Evolutionary conservation across 2,329 filamentous ascomycete species (phyloP).

Genomic region (Raffaelea ambrosiae): DNA sequence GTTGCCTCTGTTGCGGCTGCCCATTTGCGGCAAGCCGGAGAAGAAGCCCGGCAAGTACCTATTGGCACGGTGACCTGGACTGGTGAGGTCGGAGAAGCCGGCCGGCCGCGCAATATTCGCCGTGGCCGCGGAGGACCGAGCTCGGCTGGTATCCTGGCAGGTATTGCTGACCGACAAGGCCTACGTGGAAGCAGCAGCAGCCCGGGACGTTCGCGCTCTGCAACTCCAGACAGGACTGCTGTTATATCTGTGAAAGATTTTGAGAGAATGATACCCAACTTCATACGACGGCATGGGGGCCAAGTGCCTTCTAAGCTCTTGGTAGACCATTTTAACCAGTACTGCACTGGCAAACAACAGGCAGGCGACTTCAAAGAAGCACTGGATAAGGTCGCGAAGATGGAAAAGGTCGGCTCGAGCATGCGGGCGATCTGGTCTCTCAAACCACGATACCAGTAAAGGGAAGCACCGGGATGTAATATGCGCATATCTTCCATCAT

Average conservation of each 20-base stretch:
- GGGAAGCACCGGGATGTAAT: too few relatives aligned
- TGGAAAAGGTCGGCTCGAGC: constrained; percentile 51
- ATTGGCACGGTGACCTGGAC: constrained; percentile 93
- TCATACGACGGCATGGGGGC: constrained; percentile 69
- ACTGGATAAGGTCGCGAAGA: constrained; percentile 63
- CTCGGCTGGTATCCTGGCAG: constrained; percentile 46
- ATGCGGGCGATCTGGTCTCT: constrained; percentile 48
- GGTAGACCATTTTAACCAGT: constrained; percentile 81
- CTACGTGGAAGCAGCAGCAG: constrained; percentile 27
- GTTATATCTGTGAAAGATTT: constrained; percentile 53
- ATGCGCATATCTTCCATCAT: too few relatives aligned
- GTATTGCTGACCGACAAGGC: constrained; percentile 49
- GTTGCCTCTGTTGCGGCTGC: constrained; percentile 71
- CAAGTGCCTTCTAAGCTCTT: constrained; percentile 74
- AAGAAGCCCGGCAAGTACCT: constrained; percentile 63
- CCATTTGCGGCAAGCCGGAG: constrained; percentile 63
- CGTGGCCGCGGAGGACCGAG: constrained; percentile 35
- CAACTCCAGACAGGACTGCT: constrained; percentile 23
- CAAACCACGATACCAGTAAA: constrained; percentile 23
- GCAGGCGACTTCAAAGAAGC: constrained; percentile 76
- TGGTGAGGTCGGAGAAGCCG: constrained; percentile 69
- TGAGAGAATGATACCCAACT: constrained; percentile 65
- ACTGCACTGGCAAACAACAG: constrained; percentile 60
- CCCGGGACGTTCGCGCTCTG: constrained; percentile 32
- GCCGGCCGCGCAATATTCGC: constrained; percentile 48